phyloP scores from a whole-genome alignment of 1,139 yeast species.

The Scheffersomyces segobiensis region DNA sequence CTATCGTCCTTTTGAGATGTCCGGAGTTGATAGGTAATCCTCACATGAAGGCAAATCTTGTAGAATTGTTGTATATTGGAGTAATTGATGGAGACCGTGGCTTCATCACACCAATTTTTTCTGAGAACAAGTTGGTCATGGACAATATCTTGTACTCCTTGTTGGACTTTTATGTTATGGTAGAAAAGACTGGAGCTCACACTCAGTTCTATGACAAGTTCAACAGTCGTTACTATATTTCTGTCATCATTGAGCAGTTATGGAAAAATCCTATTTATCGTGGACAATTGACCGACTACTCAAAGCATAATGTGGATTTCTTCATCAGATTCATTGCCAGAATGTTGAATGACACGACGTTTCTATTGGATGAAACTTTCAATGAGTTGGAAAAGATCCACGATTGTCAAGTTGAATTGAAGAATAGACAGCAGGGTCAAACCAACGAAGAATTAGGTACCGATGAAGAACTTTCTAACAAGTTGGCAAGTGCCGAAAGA shows the following conservation, averaged over 20 bases:
- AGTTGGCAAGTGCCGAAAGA: constrained; percentile 63
- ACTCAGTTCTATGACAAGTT: constrained; percentile 96
- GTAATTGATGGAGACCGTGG: constrained; percentile 70
- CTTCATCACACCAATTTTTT: constrained; percentile 66
- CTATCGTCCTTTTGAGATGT: constrained; percentile 74
- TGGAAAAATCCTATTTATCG: constrained; percentile 77
- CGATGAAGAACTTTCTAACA: constrained; percentile 59
- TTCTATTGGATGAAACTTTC: constrained; percentile 85
- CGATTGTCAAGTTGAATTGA: constrained; percentile 61
- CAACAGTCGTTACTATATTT: constrained; percentile 83
- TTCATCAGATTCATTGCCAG: constrained; percentile 91
- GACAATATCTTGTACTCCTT: constrained; percentile 77
- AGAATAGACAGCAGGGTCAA: constrained; percentile 31
- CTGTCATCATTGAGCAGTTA: constrained; percentile 76
- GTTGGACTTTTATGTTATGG: constrained; percentile 88
- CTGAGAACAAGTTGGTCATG: constrained; percentile 59
- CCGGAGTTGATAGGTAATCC: constrained; percentile 90
- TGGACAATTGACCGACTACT: constrained; percentile 65
- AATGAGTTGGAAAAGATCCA: constrained; percentile 79
- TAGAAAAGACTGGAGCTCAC: constrained; percentile 93
- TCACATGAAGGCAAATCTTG: constrained; percentile 81
- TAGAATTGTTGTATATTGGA: constrained; percentile 80
- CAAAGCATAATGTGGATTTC: constrained; percentile 69
- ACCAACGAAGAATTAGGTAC: constrained; percentile 51
- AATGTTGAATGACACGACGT: constrained; percentile 92